phyloP scores from a whole-genome alignment of 495 filamentous ascomycete species.

The Penicillium desertorum region DNA sequence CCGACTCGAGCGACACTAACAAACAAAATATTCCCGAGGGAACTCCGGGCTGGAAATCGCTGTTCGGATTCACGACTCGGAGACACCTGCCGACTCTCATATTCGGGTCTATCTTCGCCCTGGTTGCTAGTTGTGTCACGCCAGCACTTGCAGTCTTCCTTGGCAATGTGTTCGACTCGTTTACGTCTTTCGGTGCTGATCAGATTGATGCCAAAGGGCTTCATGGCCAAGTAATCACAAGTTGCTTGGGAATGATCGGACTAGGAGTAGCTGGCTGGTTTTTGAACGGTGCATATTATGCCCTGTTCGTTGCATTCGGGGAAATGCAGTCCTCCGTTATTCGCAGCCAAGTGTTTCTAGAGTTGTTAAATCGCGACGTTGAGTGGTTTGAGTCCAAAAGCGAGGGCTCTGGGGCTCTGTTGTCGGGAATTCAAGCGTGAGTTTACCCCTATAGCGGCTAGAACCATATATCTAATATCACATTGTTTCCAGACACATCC shows the following conservation, averaged over 20 bases:
- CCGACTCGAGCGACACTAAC: neutral
- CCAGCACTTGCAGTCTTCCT: constrained; percentile 69
- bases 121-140: constrained; percentile 60
- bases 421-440: constrained; percentile 74
- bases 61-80: constrained; percentile 72
- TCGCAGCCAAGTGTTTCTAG: constrained; percentile 62
- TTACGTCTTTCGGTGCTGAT: constrained; percentile 64
- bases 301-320: constrained; percentile 70
- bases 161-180: constrained; percentile 71
- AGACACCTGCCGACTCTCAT: constrained; percentile 57
- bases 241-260: constrained; percentile 56
- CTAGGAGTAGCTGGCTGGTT: constrained; percentile 66
- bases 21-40: neutral
- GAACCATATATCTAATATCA: neutral
- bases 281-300: constrained; percentile 61
- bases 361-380: constrained; percentile 68
- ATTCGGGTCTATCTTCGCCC: constrained; percentile 53
- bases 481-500: constrained; percentile 60
- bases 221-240: constrained; percentile 53
- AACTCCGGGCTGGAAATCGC: constrained; percentile 45
- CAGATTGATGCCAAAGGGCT: constrained; percentile 49
- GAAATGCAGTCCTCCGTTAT: constrained; percentile 73
- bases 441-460: constrained; percentile 16
- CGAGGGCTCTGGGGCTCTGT: constrained; percentile 69
- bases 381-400: constrained; percentile 77